Percentiles rank a stretch among this genome's conserved stretches.
Evolutionary conservation across 2,329 filamentous ascomycete species (phyloP).

Genomic region (Westerdykella ornata): DNA sequence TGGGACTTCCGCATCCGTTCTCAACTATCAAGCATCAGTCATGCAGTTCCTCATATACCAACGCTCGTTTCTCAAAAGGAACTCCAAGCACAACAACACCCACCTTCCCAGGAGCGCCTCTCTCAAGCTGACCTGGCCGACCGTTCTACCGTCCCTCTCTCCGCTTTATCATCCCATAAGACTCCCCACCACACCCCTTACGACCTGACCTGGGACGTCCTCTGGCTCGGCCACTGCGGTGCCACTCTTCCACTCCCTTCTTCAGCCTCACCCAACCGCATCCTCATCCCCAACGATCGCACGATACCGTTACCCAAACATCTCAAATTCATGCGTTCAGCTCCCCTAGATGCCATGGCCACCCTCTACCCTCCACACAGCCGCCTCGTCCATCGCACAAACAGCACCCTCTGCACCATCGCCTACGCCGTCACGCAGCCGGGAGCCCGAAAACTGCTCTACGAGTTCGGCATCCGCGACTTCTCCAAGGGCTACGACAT

Average conservation of each 20-base stretch:
- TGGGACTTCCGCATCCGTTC: conserved; percentile 19
- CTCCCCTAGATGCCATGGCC: conserved; percentile 14
- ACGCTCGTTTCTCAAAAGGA: conserved; percentile 5
- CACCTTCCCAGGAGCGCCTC: conserved; percentile 2
- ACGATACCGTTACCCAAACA: conserved; percentile 17
- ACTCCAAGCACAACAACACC: not conserved
- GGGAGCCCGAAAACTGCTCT: conserved; percentile 23
- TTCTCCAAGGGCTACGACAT: conserved; percentile 22
- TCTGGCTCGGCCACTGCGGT: conserved; percentile 39
- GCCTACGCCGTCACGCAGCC: conserved; percentile 23
- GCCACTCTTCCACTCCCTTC: conserved; percentile 15
- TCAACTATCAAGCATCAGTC: conserved; percentile 12
- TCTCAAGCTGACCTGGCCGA: conserved; percentile 11
- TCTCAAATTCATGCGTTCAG: conserved; percentile 15
- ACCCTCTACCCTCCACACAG: conserved; percentile 17
- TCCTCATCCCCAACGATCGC: conserved; percentile 12
- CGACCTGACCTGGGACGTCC: conserved; percentile 33
- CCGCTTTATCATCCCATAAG: not conserved
- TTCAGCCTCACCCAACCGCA: conserved; percentile 11
- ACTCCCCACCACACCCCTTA: conserved; percentile 18
- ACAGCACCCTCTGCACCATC: conserved; percentile 18
- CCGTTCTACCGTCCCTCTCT: conserved; percentile 11
- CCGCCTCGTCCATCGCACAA: conserved; percentile 15
- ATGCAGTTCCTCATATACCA: conserved; percentile 10
- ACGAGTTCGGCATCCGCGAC: conserved; percentile 22